Evolutionary conservation across 208 protist species (phyloP), one percentile per base, ranked within the genome.

Genomic region (Wallacemonas sp.): DNA sequence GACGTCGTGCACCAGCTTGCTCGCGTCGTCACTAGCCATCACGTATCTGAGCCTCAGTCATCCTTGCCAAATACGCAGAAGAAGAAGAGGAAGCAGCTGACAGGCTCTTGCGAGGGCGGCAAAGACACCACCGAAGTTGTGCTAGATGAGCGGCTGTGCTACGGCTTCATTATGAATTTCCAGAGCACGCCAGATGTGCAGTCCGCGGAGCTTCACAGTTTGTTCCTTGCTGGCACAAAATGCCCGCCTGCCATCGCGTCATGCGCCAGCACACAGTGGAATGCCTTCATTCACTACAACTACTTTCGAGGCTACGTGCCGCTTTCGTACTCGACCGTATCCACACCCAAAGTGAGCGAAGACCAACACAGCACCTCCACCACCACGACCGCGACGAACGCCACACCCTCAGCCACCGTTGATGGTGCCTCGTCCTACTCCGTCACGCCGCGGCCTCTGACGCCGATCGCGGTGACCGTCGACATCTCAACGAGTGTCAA

Each of bases 111-210:
- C 36, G 36, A 6, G 14, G 36, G 36, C 9, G 36, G 9, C 36
- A 41, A 6, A 6, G 14, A 6, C 36, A 41, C 36, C 36, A 41
- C 36, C 30, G 30, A 58, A n/a, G 70, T 79, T 60, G 33, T 62
- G 24, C 42, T 90, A 24, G 87, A 93, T 36, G 64, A 70, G 31
- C 74, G 88, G 1, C 64, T 91, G 15, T 77, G 64, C 54, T 90
- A 91, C 55, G 73, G 79, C 33, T 68, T 94, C 56, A 27, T 94
- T 17, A 72, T 88, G 2, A 42, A 51, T 21, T 65, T 70, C 4
- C 15, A 49, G 44, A 75, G 21, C 56, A 65, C 33, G 45, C 30
- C 24, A 62, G 49, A 12, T 41, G 56, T 24, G 31, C 30, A 31
- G n/a, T 38, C 15, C 39, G 41, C 55, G 11, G 30, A 26, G 1